Evolutionary conservation across 306 rosid species (phyloP), one percentile per base, ranked within the genome.

Genomic region (Pyrus communis): DNA sequence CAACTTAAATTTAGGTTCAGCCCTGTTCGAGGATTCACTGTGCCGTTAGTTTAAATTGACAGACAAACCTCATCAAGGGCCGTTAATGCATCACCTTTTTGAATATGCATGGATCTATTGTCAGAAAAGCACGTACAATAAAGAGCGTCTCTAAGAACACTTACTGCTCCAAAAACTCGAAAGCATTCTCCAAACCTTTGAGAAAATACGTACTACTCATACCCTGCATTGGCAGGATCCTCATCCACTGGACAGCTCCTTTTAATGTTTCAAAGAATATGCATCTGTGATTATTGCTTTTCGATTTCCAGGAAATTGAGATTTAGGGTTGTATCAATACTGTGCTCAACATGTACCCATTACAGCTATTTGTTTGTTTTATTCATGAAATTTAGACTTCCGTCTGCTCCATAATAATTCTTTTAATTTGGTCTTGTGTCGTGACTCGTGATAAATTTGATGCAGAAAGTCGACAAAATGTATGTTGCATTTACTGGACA

Each of bases 381-480:
- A 67, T 68, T 74, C 17, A 42, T 57, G 60, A 77, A 68, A 55
- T 67, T 69, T 55, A 38, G 62, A 52, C 63, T 77, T 58, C 5
- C 55, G 6, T 4, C 25, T 58, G 23, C 69, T 57, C 11, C 76
- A 69, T 65, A 45, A 61, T 60, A 35, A 71, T 33, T 60, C 54
- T 77, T 61, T 57, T 59, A 64, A 10, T 19, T 18, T 51, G 55
- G 55, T 51, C 55, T 5, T 15, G 55, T 51, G 21, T 51, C 1
- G 9, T 51, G 27, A 54, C 67, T 51, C 3, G 3, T 51, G 27
- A 54, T 70, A 30, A 21, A 33, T 55, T 81, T 38, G 74, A 45
- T 82, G 80, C 96, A 95, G 99, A 95, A 92, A 95, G 78, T 95
- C 22, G 99, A 95, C 85, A 82, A 76, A 82, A 95, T 95, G 97